Evolutionary conservation across 2,329 filamentous ascomycete species (phyloP).

Genomic region (Ustulina deusta): DNA sequence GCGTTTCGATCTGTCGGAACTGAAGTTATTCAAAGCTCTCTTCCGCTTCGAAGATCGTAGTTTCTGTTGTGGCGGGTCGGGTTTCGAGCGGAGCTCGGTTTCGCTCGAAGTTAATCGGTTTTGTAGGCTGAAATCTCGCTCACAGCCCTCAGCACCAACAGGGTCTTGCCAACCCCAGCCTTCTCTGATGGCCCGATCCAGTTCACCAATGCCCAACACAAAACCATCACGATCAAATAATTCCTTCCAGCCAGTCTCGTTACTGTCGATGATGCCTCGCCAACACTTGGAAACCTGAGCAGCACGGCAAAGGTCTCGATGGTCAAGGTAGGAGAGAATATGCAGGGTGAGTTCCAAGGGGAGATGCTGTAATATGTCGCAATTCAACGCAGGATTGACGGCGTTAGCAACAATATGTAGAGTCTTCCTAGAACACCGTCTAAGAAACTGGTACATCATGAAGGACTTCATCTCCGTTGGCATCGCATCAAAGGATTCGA

Average conservation of each 20-base stretch:
- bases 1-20: conserved; percentile 65
- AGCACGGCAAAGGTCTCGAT: conserved; percentile 86
- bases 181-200: conserved; percentile 86
- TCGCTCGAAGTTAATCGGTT: conserved; percentile 66
- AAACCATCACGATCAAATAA: conserved; percentile 89
- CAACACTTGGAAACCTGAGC: conserved; percentile 95
- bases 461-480: conserved; percentile 93
- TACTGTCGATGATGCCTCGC: conserved; percentile 89
- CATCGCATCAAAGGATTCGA: conserved; percentile 92
- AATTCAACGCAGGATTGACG: conserved; percentile 94
- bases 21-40: conserved; percentile 61
- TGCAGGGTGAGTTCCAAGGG: conserved; percentile 89
- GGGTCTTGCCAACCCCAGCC: conserved; percentile 99
- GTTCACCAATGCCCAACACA: conserved; percentile 80
- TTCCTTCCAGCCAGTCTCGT: conserved; percentile 96
- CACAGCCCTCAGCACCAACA: conserved; percentile 77
- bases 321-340: conserved; percentile 86
- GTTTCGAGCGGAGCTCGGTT: conserved; percentile 61
- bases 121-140: conserved; percentile 79
- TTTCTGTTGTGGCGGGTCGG: conserved; percentile 57
- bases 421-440: conserved; percentile 87
- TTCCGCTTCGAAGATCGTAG: conserved; percentile 68
- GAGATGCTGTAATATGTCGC: conserved; percentile 87
- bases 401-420: conserved; percentile 89
- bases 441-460: conserved; percentile 95